Base-by-base conservation (phyloP, 768 basidiomycete genomes). In the Sarcomyxa edulis region DNA sequence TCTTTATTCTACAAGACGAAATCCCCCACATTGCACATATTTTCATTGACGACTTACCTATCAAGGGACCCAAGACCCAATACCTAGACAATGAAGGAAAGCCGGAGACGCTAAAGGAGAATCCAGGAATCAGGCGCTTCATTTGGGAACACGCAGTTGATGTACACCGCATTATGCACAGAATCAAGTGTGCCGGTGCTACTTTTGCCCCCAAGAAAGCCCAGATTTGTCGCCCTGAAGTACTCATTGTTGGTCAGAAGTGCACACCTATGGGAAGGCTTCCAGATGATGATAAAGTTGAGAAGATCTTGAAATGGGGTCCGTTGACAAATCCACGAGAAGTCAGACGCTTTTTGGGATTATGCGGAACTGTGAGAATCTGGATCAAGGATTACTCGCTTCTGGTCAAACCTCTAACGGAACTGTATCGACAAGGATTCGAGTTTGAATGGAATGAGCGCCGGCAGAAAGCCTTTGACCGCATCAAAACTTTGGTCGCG, bases 61-160 rank as follows among this genome's bases (percentile, higher is more conserved):
- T 64, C 9, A 59, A 58, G 34, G 58, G 59, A 11, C 59, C 52
- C 0, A 23, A 23, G 0, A 50, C 56, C 0, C 15, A 33, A 1
- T 62, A 65, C 27, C 51, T 42, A 3, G 24, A 44, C 1, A 2
- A 5, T 3, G 45, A 58, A 11, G 54, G 60, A 0, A 12, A 27
- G 0, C 48, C 49, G 1, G 50, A 51, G 24, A 16, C 28, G 8
- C 20, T 53, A 0, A 10, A 26, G 10, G 50, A 49, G 15, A 53
- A 55, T 31, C 37, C 50, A 24, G 47, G 38, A 19, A 55, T 55
- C 23, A 32, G 48, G 5, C 32, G 48, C 0, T 69, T 68, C 23
- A 53, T 70, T 4, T 68, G 58, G 52, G 59, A 68, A 35, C 58
- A 66, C 39, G 51, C 56, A 1, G 5, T 24, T 1, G 48, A 56